Evolutionary conservation across 306 rosid genomes (phyloP).

Genomic region (Sindora glabra): DNA sequence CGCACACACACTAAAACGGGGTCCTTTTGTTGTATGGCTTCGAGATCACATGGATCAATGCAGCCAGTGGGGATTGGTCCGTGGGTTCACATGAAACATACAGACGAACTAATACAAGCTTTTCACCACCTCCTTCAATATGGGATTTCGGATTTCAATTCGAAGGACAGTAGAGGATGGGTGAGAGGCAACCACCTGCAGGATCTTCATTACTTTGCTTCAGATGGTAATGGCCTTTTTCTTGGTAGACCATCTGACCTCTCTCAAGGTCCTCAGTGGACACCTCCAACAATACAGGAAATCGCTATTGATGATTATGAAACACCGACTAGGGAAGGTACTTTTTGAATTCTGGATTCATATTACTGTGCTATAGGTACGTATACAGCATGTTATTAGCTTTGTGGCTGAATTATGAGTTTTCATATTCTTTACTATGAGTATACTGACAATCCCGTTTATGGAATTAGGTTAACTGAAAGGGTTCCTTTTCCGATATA

Average conservation of each 20-base stretch:
- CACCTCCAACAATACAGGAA: conserved; percentile 86
- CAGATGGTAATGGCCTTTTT: conserved; percentile 66
- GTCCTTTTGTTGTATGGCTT: conserved; percentile 99
- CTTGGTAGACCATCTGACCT: conserved; percentile 74
- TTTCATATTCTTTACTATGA: too few relatives aligned
- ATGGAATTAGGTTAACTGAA: neutral
- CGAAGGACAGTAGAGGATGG: conserved; percentile 65
- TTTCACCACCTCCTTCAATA: conserved; percentile 62
- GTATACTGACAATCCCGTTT: too few relatives aligned
- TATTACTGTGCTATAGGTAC: neutral
- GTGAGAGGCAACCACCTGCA: conserved; percentile 69
- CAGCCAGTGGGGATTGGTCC: conserved; percentile 90
- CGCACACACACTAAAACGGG: conserved; percentile 99
- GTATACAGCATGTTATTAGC: neutral
- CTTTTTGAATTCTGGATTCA: conserved; percentile 4
- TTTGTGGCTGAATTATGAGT: too few relatives aligned
- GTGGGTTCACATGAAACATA: conserved; percentile 84
- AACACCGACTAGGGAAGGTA: conserved; percentile 56
- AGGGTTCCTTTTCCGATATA: neutral
- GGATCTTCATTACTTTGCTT: conserved; percentile 58
- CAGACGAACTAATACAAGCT: conserved; percentile 89
- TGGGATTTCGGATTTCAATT: conserved; percentile 85
- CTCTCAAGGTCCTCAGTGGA: conserved; percentile 74
- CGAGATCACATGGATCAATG: conserved; percentile 95
- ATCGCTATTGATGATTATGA: conserved; percentile 60